Evolutionary conservation across 2,329 filamentous ascomycete genomes (phyloP).

Genomic region (Xylaria multiplex): DNA sequence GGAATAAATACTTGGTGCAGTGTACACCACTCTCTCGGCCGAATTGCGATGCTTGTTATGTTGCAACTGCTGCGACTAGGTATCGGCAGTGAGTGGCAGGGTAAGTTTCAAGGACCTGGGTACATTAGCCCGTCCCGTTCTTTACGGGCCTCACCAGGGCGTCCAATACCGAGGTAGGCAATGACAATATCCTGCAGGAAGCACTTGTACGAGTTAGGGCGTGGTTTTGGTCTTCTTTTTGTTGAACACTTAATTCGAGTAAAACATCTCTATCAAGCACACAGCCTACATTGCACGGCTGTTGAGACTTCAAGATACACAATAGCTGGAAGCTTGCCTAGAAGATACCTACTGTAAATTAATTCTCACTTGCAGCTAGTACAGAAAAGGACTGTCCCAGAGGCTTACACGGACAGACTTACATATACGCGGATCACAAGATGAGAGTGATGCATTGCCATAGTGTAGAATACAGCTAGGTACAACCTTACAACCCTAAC

Average conservation of each 20-base stretch:
- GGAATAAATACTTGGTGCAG: neutral
- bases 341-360: neutral
- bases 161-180: slow-evolving; percentile 15
- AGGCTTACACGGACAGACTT: neutral
- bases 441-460: slow-evolving; percentile 9
- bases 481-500: slow-evolving; percentile 15
- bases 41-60: neutral
- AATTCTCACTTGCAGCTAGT: neutral
- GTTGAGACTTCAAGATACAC: neutral
- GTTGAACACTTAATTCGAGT: neutral
- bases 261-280: neutral
- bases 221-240: neutral
- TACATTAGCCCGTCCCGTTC: neutral
- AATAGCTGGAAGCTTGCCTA: neutral
- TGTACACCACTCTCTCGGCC: neutral
- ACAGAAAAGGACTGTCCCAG: too few relatives aligned
- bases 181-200: slow-evolving; percentile 12
- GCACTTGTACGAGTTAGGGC: slow-evolving; percentile 4
- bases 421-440: slow-evolving; percentile 8
- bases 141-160: neutral
- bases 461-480: neutral
- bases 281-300: neutral
- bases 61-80: neutral
- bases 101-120: neutral
- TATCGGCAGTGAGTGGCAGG: neutral